phyloP scores from a whole-genome alignment of 331 rosid species.

The Phaseolus coccineus region DNA sequence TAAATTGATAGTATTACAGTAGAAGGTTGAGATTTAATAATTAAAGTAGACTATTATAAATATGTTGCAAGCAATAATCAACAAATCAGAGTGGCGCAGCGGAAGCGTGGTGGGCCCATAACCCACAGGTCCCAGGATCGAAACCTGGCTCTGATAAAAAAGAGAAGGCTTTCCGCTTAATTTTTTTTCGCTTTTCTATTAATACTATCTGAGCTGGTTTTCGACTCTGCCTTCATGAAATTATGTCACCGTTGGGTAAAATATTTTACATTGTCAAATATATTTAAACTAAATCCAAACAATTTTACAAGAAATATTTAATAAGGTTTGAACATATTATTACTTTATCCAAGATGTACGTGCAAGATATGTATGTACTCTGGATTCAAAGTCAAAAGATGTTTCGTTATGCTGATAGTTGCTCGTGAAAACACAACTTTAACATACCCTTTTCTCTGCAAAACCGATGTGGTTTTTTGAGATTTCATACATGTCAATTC shows the following conservation, averaged over 20 bases:
- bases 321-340: neutral
- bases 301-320: neutral
- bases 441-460: neutral
- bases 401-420: neutral
- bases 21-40: too few species aligned
- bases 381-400: neutral
- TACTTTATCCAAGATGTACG: neutral
- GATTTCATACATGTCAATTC: neutral
- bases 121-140: constrained; percentile 79
- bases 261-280: neutral
- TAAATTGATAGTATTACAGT: too few species aligned
- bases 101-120: constrained; percentile 88
- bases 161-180: constrained; percentile 15
- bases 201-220: neutral
- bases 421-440: neutral
- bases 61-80: rapidly evolving
- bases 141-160: constrained; percentile 68
- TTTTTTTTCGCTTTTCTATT: neutral
- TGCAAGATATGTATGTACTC: neutral
- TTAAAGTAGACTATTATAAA: too few species aligned
- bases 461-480: neutral
- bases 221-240: neutral
- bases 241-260: neutral
- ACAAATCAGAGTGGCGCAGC: constrained; percentile 66
- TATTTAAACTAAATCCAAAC: neutral